These are phyloP conservation scores for Trichoderma sp. DNA, from an alignment of 2,329 filamentous ascomycete species.

Conservation along the genomic window DNA sequence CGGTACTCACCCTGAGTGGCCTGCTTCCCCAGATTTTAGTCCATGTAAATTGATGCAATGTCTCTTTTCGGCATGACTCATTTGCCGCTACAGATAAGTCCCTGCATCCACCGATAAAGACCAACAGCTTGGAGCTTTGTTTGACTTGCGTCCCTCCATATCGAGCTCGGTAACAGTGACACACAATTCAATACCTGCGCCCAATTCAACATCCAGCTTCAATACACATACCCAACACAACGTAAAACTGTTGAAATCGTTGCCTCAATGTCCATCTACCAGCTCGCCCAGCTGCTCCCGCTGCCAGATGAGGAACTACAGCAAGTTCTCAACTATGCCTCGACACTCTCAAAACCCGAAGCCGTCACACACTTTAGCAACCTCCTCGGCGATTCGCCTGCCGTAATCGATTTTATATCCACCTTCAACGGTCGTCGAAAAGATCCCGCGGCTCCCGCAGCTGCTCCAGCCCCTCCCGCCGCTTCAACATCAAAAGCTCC, in stretches of 20 bases:
- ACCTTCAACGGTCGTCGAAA: conserved; percentile 71
- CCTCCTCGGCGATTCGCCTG: conserved; percentile 80
- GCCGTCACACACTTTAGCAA: conserved; percentile 84
- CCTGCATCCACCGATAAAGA: neutral
- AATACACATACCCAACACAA: neutral
- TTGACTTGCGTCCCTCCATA: neutral
- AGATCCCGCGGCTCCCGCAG: conserved; percentile 37
- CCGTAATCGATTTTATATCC: conserved; percentile 72
- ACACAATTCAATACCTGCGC: neutral
- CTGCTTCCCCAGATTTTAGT: neutral
- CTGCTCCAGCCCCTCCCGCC: conserved; percentile 22
- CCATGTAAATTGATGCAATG: neutral
- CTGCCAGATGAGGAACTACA: conserved; percentile 80
- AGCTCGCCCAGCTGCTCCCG: conserved; percentile 76
- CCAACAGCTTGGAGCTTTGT: neutral
- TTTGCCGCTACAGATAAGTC: neutral
- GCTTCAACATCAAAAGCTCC: conserved; percentile 17
- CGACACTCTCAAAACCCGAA: conserved; percentile 71
- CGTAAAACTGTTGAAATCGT: neutral
- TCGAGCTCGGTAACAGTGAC: neutral
- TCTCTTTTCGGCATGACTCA: conserved; percentile 20
- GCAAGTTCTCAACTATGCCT: conserved; percentile 80
- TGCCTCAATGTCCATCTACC: conserved; percentile 55
- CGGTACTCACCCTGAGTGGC: neutral
- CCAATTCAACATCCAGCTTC: neutral